Evolutionary conservation across 2,329 filamentous ascomycete species (phyloP), one percentile per base, ranked within the genome.

Genomic region (Diatrype stigma): DNA sequence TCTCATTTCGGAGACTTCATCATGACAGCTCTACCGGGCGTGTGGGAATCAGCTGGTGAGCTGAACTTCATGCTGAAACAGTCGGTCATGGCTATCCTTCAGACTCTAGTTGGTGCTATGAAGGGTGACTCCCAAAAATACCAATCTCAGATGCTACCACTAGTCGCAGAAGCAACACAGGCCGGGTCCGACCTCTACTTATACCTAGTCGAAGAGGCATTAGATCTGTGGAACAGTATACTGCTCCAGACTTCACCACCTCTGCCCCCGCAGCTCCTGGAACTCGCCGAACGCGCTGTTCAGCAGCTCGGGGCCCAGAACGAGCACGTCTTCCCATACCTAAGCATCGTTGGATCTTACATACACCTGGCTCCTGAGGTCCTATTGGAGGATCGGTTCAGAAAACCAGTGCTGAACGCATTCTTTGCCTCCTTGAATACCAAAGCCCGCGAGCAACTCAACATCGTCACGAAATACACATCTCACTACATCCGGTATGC

Each of bases 51-150:
- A 47, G 90, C 89, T 2, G 90, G 86, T 1, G 70, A 74, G 2
- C 87, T 96, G 53, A 89, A 94, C 63, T 90, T 91, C 70, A 82
- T 97, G 68, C 88, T 96, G 77, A 97, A 97, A 69, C 92, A 96
- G 70, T 85, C 90, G 1, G 91, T 97, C 48, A 80, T 97, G 51
- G 89, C 88, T 2, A 87, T 97, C 37, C 83, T 97, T 47, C 80
- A 89, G 2, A 86, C 90, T 2, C 77, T 99, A 14, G 89, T 96
- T n/a, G 85, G 85, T 64, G 88, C 92, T 2, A 89, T 97, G 82
- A 90, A 87, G 52, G 78, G 81, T 12, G 81, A 87, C 10, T 94
- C 90, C 4, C 80, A 86, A 54, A 80, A 85, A 17, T 96, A 95
- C 60, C 90, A 96, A 56, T 70, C 78, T 16, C 77, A 92, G 48